Evolutionary conservation across 2,329 filamentous ascomycete species (phyloP).

Genomic region (Plenodomus biglobosus): DNA sequence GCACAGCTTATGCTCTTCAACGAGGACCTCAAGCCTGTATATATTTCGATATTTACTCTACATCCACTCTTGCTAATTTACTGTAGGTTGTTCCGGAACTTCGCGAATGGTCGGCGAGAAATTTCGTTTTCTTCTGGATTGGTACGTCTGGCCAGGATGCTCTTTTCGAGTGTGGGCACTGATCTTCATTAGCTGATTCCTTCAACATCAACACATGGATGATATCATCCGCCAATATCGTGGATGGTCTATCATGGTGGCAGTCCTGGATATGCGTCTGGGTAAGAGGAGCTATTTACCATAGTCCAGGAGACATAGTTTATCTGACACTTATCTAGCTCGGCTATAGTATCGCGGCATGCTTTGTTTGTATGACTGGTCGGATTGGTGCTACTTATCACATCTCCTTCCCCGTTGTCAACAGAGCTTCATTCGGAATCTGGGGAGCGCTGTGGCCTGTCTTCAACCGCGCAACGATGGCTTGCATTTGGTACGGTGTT

Average conservation of each 20-base stretch:
- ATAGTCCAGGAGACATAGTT: not conserved
- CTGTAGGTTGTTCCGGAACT: slow-evolving; percentile 69
- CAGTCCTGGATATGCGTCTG: slow-evolving; percentile 78
- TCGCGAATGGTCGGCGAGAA: slow-evolving; percentile 82
- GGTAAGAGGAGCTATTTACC: slow-evolving; percentile 37
- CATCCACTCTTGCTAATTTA: slow-evolving; percentile 6
- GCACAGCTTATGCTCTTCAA: slow-evolving; percentile 87
- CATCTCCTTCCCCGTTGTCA: slow-evolving; percentile 82
- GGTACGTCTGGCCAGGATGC: slow-evolving; percentile 37
- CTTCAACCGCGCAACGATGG: slow-evolving; percentile 84
- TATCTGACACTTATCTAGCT: slow-evolving; percentile 40
- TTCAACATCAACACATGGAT: slow-evolving; percentile 78
- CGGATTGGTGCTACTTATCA: slow-evolving; percentile 86
- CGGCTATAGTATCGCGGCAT: slow-evolving; percentile 75
- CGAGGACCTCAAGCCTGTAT: slow-evolving; percentile 68
- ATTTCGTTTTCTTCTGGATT: slow-evolving; percentile 88
- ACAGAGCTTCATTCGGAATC: slow-evolving; percentile 78
- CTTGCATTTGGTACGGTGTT: slow-evolving; percentile 85
- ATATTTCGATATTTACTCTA: not conserved
- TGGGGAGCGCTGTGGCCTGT: slow-evolving; percentile 90
- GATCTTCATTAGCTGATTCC: slow-evolving; percentile 42
- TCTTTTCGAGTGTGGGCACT: slow-evolving; percentile 4
- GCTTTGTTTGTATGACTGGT: slow-evolving; percentile 71
- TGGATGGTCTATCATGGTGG: slow-evolving; percentile 82
- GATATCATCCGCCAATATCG: slow-evolving; percentile 83